Evolutionary conservation across 2,329 filamentous ascomycete species (phyloP).

Genomic region (Aplosporella prunicola): DNA sequence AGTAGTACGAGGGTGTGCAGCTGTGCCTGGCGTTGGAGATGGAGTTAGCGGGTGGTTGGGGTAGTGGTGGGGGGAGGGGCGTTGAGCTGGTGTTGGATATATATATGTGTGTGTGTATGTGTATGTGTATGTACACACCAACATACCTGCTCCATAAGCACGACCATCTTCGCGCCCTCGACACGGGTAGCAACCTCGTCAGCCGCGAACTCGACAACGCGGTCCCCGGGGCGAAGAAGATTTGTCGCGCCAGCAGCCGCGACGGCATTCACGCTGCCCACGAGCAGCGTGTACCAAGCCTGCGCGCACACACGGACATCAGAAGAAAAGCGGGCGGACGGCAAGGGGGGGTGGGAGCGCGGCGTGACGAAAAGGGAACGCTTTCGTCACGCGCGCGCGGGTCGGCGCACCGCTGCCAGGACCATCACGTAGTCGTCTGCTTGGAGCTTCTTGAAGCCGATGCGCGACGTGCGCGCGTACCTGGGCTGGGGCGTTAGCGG

Average conservation of each 20-base stretch:
- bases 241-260: constrained; percentile 35
- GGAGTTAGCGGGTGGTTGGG: no score
- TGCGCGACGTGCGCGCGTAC: constrained; percentile 19
- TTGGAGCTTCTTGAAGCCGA: constrained; percentile 12
- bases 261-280: constrained; percentile 35
- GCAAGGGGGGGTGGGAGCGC: no score
- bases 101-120: background rate
- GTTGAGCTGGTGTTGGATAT: no score
- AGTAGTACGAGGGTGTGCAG: no score
- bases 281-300: constrained; percentile 29
- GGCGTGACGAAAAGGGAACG: no score
- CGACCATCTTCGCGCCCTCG: constrained; percentile 36
- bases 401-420: constrained; percentile 2
- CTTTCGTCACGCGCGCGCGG: no score
- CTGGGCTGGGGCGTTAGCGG: background rate
- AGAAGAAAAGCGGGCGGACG: no score
- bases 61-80: no score
- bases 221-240: constrained; percentile 30
- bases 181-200: constrained; percentile 34
- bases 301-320: no score
- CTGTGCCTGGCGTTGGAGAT: no score
- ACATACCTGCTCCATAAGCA: constrained; percentile 35
- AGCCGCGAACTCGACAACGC: constrained; percentile 27
- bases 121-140: background rate
- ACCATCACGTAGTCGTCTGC: constrained; percentile 25